phyloP scores from a whole-genome alignment of 108 stramenopile genomes.

The Cyclotella distinguenda region DNA sequence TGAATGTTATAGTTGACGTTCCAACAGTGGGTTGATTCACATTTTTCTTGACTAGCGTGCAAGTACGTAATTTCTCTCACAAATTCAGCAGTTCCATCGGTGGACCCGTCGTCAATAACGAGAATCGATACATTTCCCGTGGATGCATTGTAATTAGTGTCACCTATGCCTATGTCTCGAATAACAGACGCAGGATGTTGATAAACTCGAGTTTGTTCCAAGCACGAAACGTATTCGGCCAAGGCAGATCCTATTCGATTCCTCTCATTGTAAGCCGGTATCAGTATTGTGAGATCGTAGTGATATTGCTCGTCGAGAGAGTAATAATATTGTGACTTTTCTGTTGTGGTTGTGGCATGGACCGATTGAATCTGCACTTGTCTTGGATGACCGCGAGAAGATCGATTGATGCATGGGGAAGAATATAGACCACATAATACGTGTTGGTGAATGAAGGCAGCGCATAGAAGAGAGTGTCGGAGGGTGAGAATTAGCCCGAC shows the following conservation, averaged over 20 bases:
- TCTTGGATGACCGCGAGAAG: no score
- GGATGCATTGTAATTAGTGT: background rate
- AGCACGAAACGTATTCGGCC: slow-evolving; percentile 45
- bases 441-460: no score
- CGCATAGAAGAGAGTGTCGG: no score
- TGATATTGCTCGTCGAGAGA: no score
- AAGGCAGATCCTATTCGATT: slow-evolving; percentile 67
- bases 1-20: slow-evolving; percentile 25
- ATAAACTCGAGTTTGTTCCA: slow-evolving; percentile 20
- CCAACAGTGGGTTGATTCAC: slow-evolving; percentile 7
- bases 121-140: slow-evolving; percentile 27
- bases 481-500: no score
- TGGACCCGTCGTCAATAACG: slow-evolving; percentile 81
- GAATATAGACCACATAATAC: no score
- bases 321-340: no score
- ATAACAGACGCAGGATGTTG: background rate
- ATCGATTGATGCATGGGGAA: no score
- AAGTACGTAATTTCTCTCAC: slow-evolving; percentile 19
- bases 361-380: no score
- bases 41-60: background rate
- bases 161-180: background rate
- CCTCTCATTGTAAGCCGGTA: slow-evolving; percentile 82
- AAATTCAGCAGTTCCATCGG: slow-evolving; percentile 52
- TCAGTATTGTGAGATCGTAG: slow-evolving; percentile 56
- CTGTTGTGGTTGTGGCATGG: no score